Evolutionary conservation across 1,139 yeast genomes (phyloP).

Genomic region (Casaregolazyma suthepensis): DNA sequence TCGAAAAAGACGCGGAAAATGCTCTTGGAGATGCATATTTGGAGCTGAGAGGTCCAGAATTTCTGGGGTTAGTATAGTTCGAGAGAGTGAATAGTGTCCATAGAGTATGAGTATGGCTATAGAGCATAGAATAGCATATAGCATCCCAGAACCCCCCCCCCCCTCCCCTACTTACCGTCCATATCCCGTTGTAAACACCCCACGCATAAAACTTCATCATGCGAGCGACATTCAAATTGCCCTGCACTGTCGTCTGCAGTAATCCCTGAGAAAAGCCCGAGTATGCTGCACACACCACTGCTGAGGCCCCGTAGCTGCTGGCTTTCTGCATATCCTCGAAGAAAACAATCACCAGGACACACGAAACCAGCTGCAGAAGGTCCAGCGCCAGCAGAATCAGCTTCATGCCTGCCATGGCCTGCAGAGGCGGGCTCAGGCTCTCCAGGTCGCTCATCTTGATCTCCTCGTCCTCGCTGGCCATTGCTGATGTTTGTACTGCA

Average conservation of each 20-base stretch:
- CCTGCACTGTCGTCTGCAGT: conserved; percentile 25
- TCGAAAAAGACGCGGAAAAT: conserved; percentile 28
- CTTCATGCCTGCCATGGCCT: not conserved
- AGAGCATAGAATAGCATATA: too few species aligned
- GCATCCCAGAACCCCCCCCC: not conserved
- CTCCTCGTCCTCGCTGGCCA: not conserved
- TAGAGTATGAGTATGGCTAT: too few species aligned
- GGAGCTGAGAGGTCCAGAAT: conserved; percentile 34
- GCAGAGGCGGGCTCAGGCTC: not conserved
- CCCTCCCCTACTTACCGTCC: conserved; percentile 27
- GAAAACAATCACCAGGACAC: conserved; percentile 13
- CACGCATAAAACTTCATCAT: conserved; percentile 34
- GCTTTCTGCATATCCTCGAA: conserved; percentile 23
- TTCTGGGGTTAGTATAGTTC: conserved; percentile 19
- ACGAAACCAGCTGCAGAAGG: conserved; percentile 14
- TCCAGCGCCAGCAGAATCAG: conserved; percentile 7
- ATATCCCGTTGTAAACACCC: conserved; percentile 34
- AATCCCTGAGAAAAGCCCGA: conserved; percentile 34
- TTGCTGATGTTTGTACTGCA: not conserved
- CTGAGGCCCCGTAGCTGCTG: conserved; percentile 31
- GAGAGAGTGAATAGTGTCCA: too few species aligned
- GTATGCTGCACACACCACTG: conserved; percentile 28
- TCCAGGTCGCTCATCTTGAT: not conserved
- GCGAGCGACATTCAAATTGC: conserved; percentile 14
- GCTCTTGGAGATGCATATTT: conserved; percentile 19